These are phyloP conservation scores for Hymenoscyphus fructigenus DNA, from an alignment of 2,329 filamentous ascomycete species.

Conservation along the genomic window DNA sequence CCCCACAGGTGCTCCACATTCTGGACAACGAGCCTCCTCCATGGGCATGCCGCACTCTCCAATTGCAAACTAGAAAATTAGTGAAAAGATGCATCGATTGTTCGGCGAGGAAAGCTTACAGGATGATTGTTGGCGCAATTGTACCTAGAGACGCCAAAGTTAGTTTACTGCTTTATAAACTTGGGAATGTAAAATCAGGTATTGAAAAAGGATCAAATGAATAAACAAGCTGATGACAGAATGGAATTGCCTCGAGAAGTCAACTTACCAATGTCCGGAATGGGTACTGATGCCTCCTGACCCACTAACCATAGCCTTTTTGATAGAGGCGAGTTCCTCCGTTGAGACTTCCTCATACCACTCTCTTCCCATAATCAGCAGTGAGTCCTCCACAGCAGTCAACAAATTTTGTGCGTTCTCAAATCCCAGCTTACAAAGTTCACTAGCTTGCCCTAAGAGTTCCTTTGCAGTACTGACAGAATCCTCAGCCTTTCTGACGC, in stretches of 20 bases:
- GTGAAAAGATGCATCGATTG: too few species aligned
- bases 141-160: conserved; percentile 4
- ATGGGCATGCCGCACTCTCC: conserved; percentile 47
- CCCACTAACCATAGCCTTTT: conserved; percentile 48
- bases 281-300: conserved; percentile 41
- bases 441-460: conserved; percentile 34
- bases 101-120: too few species aligned
- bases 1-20: conserved; percentile 3
- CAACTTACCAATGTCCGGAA: conserved; percentile 59
- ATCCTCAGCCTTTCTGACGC: conserved; percentile 18
- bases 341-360: conserved; percentile 43
- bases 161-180: too few species aligned
- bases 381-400: conserved; percentile 33
- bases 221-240: too few species aligned
- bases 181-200: too few species aligned
- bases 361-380: conserved; percentile 35
- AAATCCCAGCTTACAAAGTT: conserved; percentile 38
- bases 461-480: conserved; percentile 23
- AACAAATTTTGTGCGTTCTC: conserved; percentile 25
- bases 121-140: conserved; percentile 54
- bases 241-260: too few species aligned
- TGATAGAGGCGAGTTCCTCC: conserved; percentile 46
- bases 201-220: too few species aligned
- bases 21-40: not conserved
- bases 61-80: conserved; percentile 51